A percentile compares a stretch with the other conserved stretches of the same genome.
Conservation (phyloP, 495 filamentous ascomycete genomes). For the Tuber umbilicatum region DNA sequence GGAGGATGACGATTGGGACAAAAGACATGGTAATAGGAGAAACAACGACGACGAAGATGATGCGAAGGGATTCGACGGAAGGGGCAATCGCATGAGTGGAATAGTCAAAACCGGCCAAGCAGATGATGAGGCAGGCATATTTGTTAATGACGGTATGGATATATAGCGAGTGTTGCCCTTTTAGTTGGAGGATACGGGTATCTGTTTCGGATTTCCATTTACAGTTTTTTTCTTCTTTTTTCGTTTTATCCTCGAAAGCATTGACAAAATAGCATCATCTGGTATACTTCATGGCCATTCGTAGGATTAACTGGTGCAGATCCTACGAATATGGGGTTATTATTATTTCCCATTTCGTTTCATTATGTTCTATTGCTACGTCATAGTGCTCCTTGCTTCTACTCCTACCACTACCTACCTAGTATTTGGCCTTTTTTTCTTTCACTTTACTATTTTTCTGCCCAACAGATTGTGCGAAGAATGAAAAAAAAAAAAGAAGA, state of each 20-base stretch:
- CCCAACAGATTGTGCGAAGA: not conserved
- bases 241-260: constrained; percentile 17
- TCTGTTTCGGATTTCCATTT: constrained; percentile 8
- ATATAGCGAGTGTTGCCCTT: constrained; percentile 24
- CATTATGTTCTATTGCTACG: not conserved
- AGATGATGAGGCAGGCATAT: constrained; percentile 40
- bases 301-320: not conserved
- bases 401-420: not conserved
- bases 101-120: constrained; percentile 28
- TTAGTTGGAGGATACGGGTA: constrained; percentile 3
- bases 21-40: constrained; percentile 38
- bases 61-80: constrained; percentile 18
- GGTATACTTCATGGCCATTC: constrained; percentile 5
- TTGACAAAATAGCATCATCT: constrained; percentile 30
- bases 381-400: not conserved
- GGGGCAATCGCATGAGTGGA: constrained; percentile 39
- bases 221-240: constrained; percentile 10
- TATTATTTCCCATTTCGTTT: not conserved
- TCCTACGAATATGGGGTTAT: not conserved
- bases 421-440: not conserved
- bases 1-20: constrained; percentile 51
- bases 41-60: constrained; percentile 13
- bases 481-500: not conserved
- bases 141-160: constrained; percentile 40
- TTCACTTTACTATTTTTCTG: not conserved